Evolutionary conservation across 805 yeast genomes (phyloP), one percentile per base, ranked within the genome.

Genomic region (Schwanniomyces polymorphus): DNA sequence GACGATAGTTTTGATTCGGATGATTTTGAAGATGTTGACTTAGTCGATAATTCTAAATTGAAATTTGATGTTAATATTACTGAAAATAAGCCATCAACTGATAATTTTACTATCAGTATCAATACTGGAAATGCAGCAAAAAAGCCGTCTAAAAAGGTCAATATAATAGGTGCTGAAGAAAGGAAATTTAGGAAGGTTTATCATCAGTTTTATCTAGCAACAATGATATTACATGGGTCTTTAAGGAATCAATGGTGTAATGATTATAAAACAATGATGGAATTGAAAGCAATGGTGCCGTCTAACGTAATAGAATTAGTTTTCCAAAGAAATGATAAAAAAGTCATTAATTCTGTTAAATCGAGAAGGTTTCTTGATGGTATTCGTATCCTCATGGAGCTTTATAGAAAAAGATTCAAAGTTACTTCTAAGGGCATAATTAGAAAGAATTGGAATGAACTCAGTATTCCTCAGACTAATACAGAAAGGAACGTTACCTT

Each of bases 331-430:
- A 11, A 48, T 37, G 25, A 38, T 11, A 46, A 48, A 37, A 54
- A 54, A 9, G 52, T 55, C 7, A 45, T 57, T 23, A 54, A 44
- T 17, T 60, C 63, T 34, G 80, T 84, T 17, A 77, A 78, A 48
- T 73, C 95, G 0, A 71, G 96, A 45, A 76, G 81, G 54, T 75
- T 94, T 27, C 70, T 91, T 2, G 97, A 90, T 61, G 88, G 92
- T 0, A 57, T 94, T n/a, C 75, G 85, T 38, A 82, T 80, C 50
- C 63, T 87, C 1, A 79, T 87, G 83, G 72, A 68, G 12, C 67
- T 74, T 29, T 94, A 95, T 88, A 60, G 72, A 18, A 64, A 65
- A 10, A 71, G 71, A 50, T 87, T 83, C 59, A 76, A 72, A 14
- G 74, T 85, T 0, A 70, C 78, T 0, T 49, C 60, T 8, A 65